Evolutionary conservation across 352 stramenopile genomes (phyloP), one percentile per base, ranked within the genome.

Genomic region (Achlya hypogyna): DNA sequence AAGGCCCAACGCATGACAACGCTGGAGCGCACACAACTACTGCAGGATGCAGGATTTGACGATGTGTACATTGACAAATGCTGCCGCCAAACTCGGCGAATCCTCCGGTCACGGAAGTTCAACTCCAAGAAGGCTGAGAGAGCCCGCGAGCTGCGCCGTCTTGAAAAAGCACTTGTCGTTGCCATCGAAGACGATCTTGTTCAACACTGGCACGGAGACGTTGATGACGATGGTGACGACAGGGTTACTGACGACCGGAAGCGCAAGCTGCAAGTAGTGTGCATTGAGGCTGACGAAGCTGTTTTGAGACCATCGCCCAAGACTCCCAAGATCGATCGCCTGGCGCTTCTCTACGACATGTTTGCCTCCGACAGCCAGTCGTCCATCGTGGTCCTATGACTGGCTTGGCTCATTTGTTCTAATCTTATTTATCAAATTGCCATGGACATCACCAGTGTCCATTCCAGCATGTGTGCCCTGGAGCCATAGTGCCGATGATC

Each of bases 71-170:
- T 62, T 62, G 31, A 38, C 16, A 65, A 65, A 20, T 53, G 18
- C 23, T 5, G 9, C 3, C 38, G 28, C 9, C 23, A 27, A 53
- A 23, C 56, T 16, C 56, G 28, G 10, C 4, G 9, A 3, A 65
- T 53, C 10, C 18, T 65, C 25, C 49, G 49, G 31, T 56, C 49
- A 16, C 25, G 49, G 49, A 56, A 56, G 25, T 10, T 20, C 25
- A 56, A 56, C 49, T 56, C 49, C 12, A 56, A 56, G 31, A 56
- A 56, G 31, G 49, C 49, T 20, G 49, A 56, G 31, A 56, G 25
- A 20, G 49, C 16, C 12, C 49, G 49, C 31, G 49, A 56, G 31
- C 25, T 56, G 49, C 25, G 31, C 2, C 49, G 31, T 16, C 49
- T 56, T n/a, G 49, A 56, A 56, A 16, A 56, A 56, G 49, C 31